Evolutionary conservation across 495 filamentous ascomycete species (phyloP).

Genomic region (Daldinia caldariorum): DNA sequence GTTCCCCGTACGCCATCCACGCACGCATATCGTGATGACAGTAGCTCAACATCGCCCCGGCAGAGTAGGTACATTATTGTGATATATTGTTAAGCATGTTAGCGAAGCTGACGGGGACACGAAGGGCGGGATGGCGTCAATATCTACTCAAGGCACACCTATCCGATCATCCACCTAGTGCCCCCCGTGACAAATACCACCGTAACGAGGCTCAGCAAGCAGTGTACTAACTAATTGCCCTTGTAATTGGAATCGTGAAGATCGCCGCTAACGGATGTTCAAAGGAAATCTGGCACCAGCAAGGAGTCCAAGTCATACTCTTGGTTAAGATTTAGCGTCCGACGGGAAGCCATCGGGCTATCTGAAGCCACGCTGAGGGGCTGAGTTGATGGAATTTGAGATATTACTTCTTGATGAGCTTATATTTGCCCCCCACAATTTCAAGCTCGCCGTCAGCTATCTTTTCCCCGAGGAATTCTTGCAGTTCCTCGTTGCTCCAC

Average conservation of each 20-base stretch:
- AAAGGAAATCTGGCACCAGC: slow-evolving; percentile 32
- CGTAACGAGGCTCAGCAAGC: neutral
- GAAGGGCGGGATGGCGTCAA: slow-evolving; percentile 32
- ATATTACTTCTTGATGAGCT: slow-evolving; percentile 61
- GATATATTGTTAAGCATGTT: slow-evolving; percentile 7
- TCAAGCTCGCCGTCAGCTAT: slow-evolving; percentile 75
- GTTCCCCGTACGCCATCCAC: slow-evolving; percentile 21
- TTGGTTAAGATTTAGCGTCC: slow-evolving; percentile 10
- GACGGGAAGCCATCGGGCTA: neutral
- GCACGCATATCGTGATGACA: neutral
- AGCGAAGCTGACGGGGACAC: slow-evolving; percentile 22
- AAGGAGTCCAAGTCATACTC: slow-evolving; percentile 10
- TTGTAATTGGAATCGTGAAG: slow-evolving; percentile 15
- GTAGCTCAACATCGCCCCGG: neutral
- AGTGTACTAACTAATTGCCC: slow-evolving; percentile 7
- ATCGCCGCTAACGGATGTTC: slow-evolving; percentile 35
- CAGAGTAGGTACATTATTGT: neutral
- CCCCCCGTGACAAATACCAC: slow-evolving; percentile 27
- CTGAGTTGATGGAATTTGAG: slow-evolving; percentile 19
- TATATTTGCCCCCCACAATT: slow-evolving; percentile 78
- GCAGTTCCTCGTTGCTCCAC: slow-evolving; percentile 76
- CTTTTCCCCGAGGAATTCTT: slow-evolving; percentile 80
- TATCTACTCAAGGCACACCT: slow-evolving; percentile 18
- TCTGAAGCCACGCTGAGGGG: slow-evolving; percentile 4
- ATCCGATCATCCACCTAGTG: slow-evolving; percentile 20